Evolutionary conservation across 2,329 filamentous ascomycete species (phyloP).

Genomic region (Hypoxylon sp.): DNA sequence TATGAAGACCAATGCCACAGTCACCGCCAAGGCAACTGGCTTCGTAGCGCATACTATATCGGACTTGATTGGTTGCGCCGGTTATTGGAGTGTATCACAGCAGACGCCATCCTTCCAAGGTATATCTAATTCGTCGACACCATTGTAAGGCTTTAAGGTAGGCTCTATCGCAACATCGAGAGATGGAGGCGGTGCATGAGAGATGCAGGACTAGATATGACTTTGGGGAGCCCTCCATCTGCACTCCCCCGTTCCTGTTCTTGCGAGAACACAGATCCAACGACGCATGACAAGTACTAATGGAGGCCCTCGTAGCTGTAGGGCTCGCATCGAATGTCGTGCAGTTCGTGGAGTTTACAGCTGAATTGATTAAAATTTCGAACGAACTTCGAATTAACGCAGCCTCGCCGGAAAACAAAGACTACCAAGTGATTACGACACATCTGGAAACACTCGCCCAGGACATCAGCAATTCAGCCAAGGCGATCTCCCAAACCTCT

Average conservation of each 20-base stretch:
- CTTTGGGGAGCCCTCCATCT: not conserved
- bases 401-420: slow-evolving; percentile 39
- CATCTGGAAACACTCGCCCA: slow-evolving; percentile 35
- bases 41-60: not conserved
- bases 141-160: slow-evolving; percentile 2
- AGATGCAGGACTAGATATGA: not conserved
- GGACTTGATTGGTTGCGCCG: not conserved
- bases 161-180: not conserved
- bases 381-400: slow-evolving; percentile 39
- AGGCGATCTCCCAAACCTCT: slow-evolving; percentile 31
- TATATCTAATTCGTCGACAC: not conserved
- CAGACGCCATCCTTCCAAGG: not conserved
- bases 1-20: slow-evolving; percentile 1
- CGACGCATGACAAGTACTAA: slow-evolving; percentile 5
- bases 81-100: not conserved
- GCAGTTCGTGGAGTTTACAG: slow-evolving; percentile 39
- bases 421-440: slow-evolving; percentile 28
- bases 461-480: slow-evolving; percentile 28
- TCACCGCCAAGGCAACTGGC: not conserved
- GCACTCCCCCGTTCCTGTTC: too few relatives aligned
- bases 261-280: not conserved
- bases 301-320: slow-evolving; percentile 43
- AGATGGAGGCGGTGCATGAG: slow-evolving; percentile 18
- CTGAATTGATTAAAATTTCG: slow-evolving; percentile 35
- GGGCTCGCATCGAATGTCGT: slow-evolving; percentile 44